Base-by-base conservation (phyloP, 805 yeast genomes). In the Wickerhamomyces chambardii region DNA sequence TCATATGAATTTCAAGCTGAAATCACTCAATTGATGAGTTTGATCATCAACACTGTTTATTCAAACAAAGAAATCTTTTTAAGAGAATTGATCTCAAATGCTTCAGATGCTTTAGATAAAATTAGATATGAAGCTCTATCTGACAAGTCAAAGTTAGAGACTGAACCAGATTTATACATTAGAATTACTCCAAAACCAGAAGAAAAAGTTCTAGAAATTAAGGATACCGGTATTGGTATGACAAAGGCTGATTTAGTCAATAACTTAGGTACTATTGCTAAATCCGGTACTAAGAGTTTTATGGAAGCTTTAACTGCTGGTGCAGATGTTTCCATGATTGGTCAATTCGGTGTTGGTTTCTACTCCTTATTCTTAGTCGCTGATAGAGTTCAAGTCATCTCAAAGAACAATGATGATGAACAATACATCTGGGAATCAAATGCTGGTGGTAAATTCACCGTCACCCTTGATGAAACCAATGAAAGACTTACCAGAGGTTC, bases 291-390 rank as follows among this genome's bases (percentile, higher is more conserved):
- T 55, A 92, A 92, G 74, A 86, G 95, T 53, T 92, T 92, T 68
- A 92, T 92, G 98, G 98, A 92, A 73, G 98, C 98, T 50, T 75
- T 94, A 49, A 82, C 95, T 48, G 97, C 97, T 47, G 98, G 98
- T 71, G 98, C 99, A 43, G 99, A 92, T 66, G 97, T 92, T 45
- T 89, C 97, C 47, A 92, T 92, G 98, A 92, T 92, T 71, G 99
- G 99, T 78, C 98, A 92, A 73, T 92, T 92, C 74, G 99, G 99
- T 87, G 98, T 92, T 55, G 99, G 99, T 80, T 92, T 92, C 90
- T 92, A 92, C 82, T 92, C 99, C 37, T 75, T 90, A 51, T 92
- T 92, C 84, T 78, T 92, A 73, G 98, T 92, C 61, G 97, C 98
- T 55, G 99, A 92, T 73, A 85, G 78, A 54, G 98, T 92, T 47